These are phyloP conservation scores for Skeletonema costatum DNA, from an alignment of 108 stramenopile species.

Conservation along the genomic window DNA sequence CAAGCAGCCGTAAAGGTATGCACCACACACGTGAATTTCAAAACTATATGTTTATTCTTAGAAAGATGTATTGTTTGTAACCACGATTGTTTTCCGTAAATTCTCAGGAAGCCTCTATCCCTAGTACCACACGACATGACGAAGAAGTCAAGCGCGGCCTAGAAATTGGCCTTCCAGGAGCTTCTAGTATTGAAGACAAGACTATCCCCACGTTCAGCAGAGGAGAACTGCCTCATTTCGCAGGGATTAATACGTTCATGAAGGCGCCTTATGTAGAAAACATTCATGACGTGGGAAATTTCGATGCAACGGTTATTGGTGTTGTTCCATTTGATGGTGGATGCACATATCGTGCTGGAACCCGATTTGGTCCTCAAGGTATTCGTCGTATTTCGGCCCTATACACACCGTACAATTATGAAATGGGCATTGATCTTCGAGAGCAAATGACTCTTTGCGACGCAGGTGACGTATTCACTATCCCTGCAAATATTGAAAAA, in stretches of 20 bases:
- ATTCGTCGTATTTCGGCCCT: slow-evolving; percentile 80
- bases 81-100: too few species aligned
- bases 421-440: slow-evolving; percentile 81
- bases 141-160: slow-evolving; percentile 56
- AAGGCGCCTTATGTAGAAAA: slow-evolving; percentile 86
- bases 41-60: too few species aligned
- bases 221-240: slow-evolving; percentile 85
- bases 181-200: slow-evolving; percentile 74
- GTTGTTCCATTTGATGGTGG: slow-evolving; percentile 89
- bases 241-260: slow-evolving; percentile 85
- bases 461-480: slow-evolving; percentile 76
- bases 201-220: slow-evolving; percentile 79
- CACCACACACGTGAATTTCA: too few species aligned
- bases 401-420: slow-evolving; percentile 87
- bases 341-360: slow-evolving; percentile 81
- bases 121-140: slow-evolving; percentile 54
- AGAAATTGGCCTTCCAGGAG: slow-evolving; percentile 73
- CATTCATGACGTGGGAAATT: slow-evolving; percentile 55
- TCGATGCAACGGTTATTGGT: slow-evolving; percentile 77
- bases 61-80: too few species aligned
- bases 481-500: slow-evolving; percentile 88
- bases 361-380: slow-evolving; percentile 83
- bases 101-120: slow-evolving; percentile 54
- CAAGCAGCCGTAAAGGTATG: slow-evolving; percentile 64
- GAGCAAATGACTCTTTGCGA: slow-evolving; percentile 77